A percentile compares a stretch with the other conserved stretches of the same genome.
Conservation (phyloP, 805 yeast genomes). For the Candida qinlingensis region DNA sequence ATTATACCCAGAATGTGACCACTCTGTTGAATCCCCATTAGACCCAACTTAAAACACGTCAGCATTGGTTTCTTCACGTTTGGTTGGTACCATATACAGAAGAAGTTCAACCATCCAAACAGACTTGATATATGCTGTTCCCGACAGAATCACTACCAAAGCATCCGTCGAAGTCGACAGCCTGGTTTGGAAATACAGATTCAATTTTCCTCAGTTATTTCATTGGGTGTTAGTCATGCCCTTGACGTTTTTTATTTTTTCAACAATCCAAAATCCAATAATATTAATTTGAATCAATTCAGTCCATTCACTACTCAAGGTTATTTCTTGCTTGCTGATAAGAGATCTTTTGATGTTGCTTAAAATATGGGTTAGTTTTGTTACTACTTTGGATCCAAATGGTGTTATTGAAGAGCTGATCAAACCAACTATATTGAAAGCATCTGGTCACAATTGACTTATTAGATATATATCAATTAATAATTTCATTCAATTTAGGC, state of each 20-base stretch:
- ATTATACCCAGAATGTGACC: background rate
- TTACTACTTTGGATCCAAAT: background rate
- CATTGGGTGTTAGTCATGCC: background rate
- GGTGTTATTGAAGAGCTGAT: too few species aligned
- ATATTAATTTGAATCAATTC: background rate
- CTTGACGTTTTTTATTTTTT: background rate
- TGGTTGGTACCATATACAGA: background rate
- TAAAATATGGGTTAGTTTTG: background rate
- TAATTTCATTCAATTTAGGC: too few species aligned
- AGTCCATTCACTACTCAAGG: background rate
- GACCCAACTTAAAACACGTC: background rate
- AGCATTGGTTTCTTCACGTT: background rate
- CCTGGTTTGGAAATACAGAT: background rate
- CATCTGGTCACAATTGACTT: background rate
- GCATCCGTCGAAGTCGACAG: background rate
- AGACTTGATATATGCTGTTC: background rate
- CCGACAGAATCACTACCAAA: background rate
- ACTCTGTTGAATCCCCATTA: background rate
- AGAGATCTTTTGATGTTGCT: background rate
- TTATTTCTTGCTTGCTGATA: background rate
- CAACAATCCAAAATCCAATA: background rate
- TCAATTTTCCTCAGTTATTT: background rate
- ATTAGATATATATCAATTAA: background rate
- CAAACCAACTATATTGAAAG: too few species aligned
- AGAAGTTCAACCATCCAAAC: background rate